Evolutionary conservation across 2,329 filamentous ascomycete species (phyloP), one percentile per base, ranked within the genome.

Genomic region (Apiospora aurea): DNA sequence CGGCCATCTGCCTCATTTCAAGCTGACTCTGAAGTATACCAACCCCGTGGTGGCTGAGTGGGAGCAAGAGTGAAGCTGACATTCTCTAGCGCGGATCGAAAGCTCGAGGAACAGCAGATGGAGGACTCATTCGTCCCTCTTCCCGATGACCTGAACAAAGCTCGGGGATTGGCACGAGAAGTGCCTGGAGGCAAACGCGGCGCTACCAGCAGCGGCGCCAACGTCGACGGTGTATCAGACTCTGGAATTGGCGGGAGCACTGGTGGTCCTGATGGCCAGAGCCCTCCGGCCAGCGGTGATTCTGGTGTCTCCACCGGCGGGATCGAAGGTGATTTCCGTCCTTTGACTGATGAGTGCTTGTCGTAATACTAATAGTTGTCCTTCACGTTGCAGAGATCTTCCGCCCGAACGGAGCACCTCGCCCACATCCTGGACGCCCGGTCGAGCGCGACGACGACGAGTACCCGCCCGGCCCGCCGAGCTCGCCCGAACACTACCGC

Each of bases 401-500:
- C 8, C 29, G 29, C 29, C 29, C 53, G 2, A 14, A 18, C 26
- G 26, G 14, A 34, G 7, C 47, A 49, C 21, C 46, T 3, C 26
- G 13, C 13, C 24, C 26, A 16, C 53, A 21, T 18, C 53, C 53
- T 11, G 53, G 53, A 18, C 34, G 8, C 8, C 21, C 21, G 1
- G 34, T 41, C 18, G 57, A 41, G 57, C 34, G 5, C 11, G 34
- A 18, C 34, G 34, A 64, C 3, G 57, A 64, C 1, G 66, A 68
- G 5, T 26, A 47, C 66, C 66, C 41, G 4, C n/a, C 41, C 24
- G 43, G 14, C 18, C 66, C 41, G 0, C 66, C 68, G 38, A 53
- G 7, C 47, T 24, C 68, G 4, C 68, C 44, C 34, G 78, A 79
- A 68, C 38, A 21, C 0, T 79, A 76, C 51, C 69, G 78, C 29